phyloP scores from a whole-genome alignment of 495 filamentous ascomycete species.

The Antarctomyces pellizariae region DNA sequence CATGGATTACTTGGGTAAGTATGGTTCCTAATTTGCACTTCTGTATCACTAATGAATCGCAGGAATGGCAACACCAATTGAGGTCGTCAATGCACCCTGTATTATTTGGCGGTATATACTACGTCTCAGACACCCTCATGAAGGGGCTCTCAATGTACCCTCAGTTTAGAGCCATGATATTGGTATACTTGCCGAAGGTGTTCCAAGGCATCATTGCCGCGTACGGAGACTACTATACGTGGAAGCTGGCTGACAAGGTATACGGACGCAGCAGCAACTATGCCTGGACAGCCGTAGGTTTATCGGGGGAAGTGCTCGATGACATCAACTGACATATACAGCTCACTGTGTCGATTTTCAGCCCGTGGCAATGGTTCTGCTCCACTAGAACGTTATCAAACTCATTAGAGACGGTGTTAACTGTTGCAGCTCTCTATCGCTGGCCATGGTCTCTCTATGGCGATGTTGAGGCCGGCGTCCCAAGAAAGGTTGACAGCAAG shows the following conservation, averaged over 20 bases:
- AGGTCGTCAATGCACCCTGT: constrained; percentile 82
- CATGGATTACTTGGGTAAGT: constrained; percentile 91
- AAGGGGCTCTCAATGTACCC: constrained; percentile 22
- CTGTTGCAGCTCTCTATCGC: constrained; percentile 48
- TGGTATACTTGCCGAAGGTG: constrained; percentile 50
- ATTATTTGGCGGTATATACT: constrained; percentile 62
- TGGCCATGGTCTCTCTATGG: constrained; percentile 60
- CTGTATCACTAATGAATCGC: constrained; percentile 3
- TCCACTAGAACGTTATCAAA: constrained; percentile 87
- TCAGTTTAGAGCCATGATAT: constrained; percentile 29
- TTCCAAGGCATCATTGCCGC: constrained; percentile 60
- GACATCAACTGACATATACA: too few relatives aligned
- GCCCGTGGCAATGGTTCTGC: constrained; percentile 94
- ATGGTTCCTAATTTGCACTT: constrained; percentile 1
- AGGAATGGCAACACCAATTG: constrained; percentile 89
- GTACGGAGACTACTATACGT: constrained; percentile 68
- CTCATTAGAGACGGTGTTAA: constrained; percentile 73
- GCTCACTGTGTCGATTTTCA: constrained; percentile 50
- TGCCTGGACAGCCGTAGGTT: constrained; percentile 44
- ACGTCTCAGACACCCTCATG: constrained; percentile 27
- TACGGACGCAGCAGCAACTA: constrained; percentile 41
- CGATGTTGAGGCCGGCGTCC: constrained; percentile 14
- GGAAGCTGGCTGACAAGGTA: constrained; percentile 50
- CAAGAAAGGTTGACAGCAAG: too few relatives aligned
- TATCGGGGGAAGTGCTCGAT: too few relatives aligned